These are phyloP conservation scores for Penicillium sp. DNA, from an alignment of 2,329 filamentous ascomycete species.

Conservation along the genomic window DNA sequence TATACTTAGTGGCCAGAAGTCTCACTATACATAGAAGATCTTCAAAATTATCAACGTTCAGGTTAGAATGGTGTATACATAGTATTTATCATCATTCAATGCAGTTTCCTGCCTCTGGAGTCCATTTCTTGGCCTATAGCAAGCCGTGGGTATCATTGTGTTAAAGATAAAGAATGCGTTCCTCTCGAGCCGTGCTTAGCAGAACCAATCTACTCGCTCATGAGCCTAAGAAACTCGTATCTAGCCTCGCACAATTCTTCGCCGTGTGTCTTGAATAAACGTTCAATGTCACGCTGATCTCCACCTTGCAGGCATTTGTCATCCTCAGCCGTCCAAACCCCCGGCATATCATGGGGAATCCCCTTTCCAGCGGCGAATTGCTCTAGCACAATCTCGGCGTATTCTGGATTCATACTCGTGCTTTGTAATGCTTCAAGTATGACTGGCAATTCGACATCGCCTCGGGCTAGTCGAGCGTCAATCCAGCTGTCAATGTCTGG, in stretches of 20 bases:
- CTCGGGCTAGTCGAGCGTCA: slow-evolving; percentile 30
- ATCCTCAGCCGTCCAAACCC: slow-evolving; percentile 51
- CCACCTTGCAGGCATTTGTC: slow-evolving; percentile 39
- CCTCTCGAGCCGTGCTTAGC: slow-evolving; percentile 23
- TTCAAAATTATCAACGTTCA: too few species aligned
- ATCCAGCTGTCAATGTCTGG: slow-evolving; percentile 43
- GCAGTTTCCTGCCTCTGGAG: neutral
- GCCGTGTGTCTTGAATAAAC: slow-evolving; percentile 48
- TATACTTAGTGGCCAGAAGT: too few species aligned
- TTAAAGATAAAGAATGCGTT: slow-evolving; percentile 12
- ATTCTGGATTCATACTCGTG: slow-evolving; percentile 42
- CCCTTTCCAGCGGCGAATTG: slow-evolving; percentile 30
- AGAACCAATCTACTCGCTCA: neutral
- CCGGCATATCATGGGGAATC: slow-evolving; percentile 43
- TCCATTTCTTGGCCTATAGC: neutral
- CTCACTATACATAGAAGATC: too few species aligned
- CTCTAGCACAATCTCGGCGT: slow-evolving; percentile 40
- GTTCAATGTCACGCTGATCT: slow-evolving; percentile 35
- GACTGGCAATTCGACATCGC: slow-evolving; percentile 31
- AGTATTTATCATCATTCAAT: neutral
- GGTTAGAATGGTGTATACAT: too few species aligned
- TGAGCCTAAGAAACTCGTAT: slow-evolving; percentile 36
- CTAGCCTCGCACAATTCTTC: slow-evolving; percentile 33
- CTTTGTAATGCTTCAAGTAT: slow-evolving; percentile 37
- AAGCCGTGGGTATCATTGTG: neutral